These are phyloP conservation scores for Arachis stenosperma DNA, from an alignment of 306 rosid species.

Conservation along the genomic window DNA sequence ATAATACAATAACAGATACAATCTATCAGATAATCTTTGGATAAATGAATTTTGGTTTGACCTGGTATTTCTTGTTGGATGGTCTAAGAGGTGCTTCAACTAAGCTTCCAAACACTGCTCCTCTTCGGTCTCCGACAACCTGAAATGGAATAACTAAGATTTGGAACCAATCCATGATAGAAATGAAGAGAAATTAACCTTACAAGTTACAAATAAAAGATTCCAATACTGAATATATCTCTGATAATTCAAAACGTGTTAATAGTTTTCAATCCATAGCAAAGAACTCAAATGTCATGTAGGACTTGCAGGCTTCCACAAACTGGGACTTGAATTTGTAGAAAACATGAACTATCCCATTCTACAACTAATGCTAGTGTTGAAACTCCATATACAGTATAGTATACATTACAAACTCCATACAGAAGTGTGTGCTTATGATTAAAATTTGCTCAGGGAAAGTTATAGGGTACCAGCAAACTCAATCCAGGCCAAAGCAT, in stretches of 20 bases:
- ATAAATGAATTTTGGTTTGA: slow-evolving; percentile 41
- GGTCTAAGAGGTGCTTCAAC: slow-evolving; percentile 90
- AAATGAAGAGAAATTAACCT: background rate
- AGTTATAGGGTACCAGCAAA: slow-evolving; percentile 64
- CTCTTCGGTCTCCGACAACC: slow-evolving; percentile 87
- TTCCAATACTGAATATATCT: background rate
- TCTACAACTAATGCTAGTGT: background rate
- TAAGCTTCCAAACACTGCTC: slow-evolving; percentile 94
- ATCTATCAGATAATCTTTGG: slow-evolving; percentile 4
- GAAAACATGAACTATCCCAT: slow-evolving; percentile 7
- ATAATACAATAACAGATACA: slow-evolving; percentile 20
- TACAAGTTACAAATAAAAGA: background rate
- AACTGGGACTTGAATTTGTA: slow-evolving; percentile 10
- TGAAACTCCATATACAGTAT: slow-evolving; percentile 2
- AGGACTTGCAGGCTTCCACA: slow-evolving; percentile 9
- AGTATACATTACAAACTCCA: background rate
- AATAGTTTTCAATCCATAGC: background rate
- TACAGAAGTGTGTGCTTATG: slow-evolving; percentile 21
- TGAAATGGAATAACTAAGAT: slow-evolving; percentile 37
- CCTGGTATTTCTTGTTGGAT: slow-evolving; percentile 85
- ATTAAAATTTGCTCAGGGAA: slow-evolving; percentile 23
- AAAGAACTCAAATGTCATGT: slow-evolving; percentile 19
- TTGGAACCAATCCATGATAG: slow-evolving; percentile 26
- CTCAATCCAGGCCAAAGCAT: slow-evolving; percentile 86
- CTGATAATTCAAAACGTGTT: too few species aligned